A percentile compares a stretch with the other conserved stretches of the same genome.
phyloP scores from a whole-genome alignment of 2,329 filamentous ascomycete species.

The Paracoccidioides lutzii region DNA sequence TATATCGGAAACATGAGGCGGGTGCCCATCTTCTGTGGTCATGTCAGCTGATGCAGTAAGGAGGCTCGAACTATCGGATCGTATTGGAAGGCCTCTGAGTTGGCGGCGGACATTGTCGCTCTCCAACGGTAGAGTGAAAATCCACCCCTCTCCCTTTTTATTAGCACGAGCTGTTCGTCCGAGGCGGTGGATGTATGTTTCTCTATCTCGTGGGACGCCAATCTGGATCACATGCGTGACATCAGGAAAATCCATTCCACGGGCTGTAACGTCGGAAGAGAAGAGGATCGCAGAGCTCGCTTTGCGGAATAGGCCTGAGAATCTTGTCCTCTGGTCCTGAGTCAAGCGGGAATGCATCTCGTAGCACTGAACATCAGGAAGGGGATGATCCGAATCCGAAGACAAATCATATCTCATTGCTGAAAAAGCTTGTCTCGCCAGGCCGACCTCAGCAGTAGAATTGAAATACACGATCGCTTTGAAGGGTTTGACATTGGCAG shows the following conservation, averaged over 20 bases:
- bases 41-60: conserved; percentile 25
- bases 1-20: conserved; percentile 8
- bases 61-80: conserved; percentile 36
- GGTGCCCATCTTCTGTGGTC: conserved; percentile 14
- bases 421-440: conserved; percentile 47
- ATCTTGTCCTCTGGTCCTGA: conserved; percentile 55
- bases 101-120: conserved; percentile 35
- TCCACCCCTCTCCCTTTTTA: conserved; percentile 49
- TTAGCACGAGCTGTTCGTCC: conserved; percentile 61
- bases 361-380: conserved; percentile 28
- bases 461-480: conserved; percentile 94
- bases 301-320: conserved; percentile 58
- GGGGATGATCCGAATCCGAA: conserved; percentile 16
- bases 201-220: conserved; percentile 49
- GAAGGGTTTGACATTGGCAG: conserved; percentile 48
- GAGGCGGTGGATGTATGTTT: conserved; percentile 64
- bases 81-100: conserved; percentile 43
- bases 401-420: conserved; percentile 13
- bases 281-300: conserved; percentile 53
- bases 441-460: conserved; percentile 58
- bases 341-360: conserved; percentile 69
- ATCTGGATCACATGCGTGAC: conserved; percentile 71
- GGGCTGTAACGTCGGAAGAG: conserved; percentile 67
- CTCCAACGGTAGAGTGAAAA: conserved; percentile 45
- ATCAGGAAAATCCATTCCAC: conserved; percentile 71